These are phyloP conservation scores for Malassezia brasiliensis DNA, from an alignment of 1,284 basidiomycete species.

Conservation along the genomic window DNA sequence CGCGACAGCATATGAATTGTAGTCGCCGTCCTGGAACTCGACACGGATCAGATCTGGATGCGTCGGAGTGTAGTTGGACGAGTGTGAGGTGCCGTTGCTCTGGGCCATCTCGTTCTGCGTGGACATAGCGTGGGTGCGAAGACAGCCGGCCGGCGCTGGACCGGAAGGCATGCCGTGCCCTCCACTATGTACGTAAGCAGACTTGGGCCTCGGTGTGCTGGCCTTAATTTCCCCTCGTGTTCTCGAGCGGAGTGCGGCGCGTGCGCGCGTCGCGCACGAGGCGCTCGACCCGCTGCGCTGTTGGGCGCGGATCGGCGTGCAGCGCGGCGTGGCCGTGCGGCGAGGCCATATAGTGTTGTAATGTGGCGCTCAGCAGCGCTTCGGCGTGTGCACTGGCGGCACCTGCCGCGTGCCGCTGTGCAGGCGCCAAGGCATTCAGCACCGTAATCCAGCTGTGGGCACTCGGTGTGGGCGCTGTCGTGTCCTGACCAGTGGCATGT, in stretches of 20 bases:
- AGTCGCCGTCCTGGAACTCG: conserved; percentile 36
- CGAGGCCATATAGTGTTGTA: neutral
- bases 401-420: neutral
- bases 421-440: neutral
- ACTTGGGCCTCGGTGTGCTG: too few relatives aligned
- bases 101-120: too few relatives aligned
- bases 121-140: too few relatives aligned
- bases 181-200: too few relatives aligned
- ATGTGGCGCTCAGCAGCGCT: neutral
- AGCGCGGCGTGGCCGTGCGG: neutral
- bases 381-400: neutral
- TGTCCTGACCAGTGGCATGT: neutral
- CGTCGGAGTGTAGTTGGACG: conserved; percentile 25
- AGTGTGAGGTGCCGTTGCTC: too few relatives aligned
- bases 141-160: too few relatives aligned
- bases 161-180: too few relatives aligned
- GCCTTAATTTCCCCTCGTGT: too few relatives aligned
- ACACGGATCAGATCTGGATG: conserved; percentile 32
- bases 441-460: conserved; percentile 5
- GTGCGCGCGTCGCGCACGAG: neutral
- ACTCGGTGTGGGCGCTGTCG: neutral
- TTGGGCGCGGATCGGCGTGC: neutral
- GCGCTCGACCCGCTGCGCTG: neutral
- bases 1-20: conserved; percentile 37
- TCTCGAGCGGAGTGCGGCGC: too few relatives aligned